Conservation (phyloP, 1,139 yeast species). For the Geotrichum cucujoidarum region DNA sequence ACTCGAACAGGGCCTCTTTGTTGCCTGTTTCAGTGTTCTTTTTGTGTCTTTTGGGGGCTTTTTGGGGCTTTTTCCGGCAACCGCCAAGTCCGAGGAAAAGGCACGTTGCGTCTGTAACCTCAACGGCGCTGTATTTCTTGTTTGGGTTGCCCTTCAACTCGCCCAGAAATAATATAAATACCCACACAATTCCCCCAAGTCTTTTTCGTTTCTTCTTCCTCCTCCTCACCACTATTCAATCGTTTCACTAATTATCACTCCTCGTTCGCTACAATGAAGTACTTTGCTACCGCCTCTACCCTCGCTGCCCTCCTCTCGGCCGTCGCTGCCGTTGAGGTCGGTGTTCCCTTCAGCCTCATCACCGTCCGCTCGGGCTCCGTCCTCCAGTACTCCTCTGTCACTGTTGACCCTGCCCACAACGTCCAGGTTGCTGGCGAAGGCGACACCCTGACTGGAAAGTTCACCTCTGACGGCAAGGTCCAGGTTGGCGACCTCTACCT, state of each 20-base stretch:
- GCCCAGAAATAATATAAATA: no score
- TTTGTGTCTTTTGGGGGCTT: no score
- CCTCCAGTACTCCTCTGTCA: conserved; percentile 2
- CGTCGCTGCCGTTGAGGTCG: conserved; percentile 13
- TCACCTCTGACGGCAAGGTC: conserved; percentile 1
- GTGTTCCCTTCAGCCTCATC: conserved; percentile 10
- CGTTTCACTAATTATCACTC: not conserved
- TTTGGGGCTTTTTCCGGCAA: no score
- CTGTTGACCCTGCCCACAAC: conserved; percentile 5
- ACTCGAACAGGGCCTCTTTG: no score
- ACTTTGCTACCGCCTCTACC: conserved; percentile 1
- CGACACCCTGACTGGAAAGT: not conserved
- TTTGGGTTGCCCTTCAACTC: no score
- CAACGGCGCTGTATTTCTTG: no score
- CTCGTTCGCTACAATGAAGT: conserved; percentile 7
- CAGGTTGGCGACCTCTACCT: conserved; percentile 3
- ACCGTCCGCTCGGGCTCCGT: conserved; percentile 12
- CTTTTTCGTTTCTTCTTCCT: not conserved
- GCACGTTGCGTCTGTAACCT: no score
- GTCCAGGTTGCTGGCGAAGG: conserved; percentile 1
- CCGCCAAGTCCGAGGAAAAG: no score
- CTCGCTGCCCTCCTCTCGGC: conserved; percentile 2
- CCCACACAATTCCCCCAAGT: not conserved
- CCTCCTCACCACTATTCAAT: not conserved
- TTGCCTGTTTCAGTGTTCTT: no score